These are phyloP conservation scores for Sporothrix mexicana DNA, from an alignment of 2,329 filamentous ascomycete species.

Conservation along the genomic window DNA sequence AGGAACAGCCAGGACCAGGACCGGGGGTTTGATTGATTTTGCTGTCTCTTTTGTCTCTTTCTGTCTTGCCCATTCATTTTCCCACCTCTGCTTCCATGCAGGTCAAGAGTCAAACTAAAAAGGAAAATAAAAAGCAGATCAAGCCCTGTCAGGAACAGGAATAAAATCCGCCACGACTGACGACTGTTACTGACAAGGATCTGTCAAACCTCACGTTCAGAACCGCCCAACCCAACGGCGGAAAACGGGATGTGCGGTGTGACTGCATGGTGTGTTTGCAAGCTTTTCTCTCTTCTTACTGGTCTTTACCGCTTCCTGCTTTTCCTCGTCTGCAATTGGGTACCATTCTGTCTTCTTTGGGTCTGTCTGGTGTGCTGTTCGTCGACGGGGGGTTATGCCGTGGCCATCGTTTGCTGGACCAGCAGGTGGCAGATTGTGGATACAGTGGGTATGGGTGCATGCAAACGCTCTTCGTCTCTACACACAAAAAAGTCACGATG, in stretches of 20 bases:
- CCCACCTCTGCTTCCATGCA: not conserved
- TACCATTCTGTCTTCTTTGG: slow-evolving; percentile 3
- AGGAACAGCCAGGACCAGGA: slow-evolving; percentile 3
- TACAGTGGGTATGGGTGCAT: not conserved
- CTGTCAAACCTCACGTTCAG: not conserved
- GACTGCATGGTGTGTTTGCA: slow-evolving; percentile 18
- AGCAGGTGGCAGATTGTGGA: slow-evolving; percentile 8
- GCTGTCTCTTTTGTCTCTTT: not conserved
- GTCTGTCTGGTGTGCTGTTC: slow-evolving; percentile 12
- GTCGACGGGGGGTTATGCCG: not conserved
- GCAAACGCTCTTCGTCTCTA: no score
- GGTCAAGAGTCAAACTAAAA: not conserved
- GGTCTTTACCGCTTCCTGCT: not conserved
- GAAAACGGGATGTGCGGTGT: slow-evolving; percentile 20
- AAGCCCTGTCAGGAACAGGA: slow-evolving; percentile 19
- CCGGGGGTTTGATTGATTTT: not conserved
- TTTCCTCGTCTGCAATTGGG: not conserved
- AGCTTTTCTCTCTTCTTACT: not conserved
- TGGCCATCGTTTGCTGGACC: not conserved
- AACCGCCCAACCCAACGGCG: slow-evolving; percentile 4
- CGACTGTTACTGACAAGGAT: no score
- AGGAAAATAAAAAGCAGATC: not conserved
- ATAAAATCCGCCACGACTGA: not conserved
- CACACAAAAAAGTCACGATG: not conserved
- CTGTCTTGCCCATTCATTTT: not conserved